Percentiles rank a stretch among this genome's conserved stretches.
These are phyloP conservation scores for Xylariaceae sp. DNA, from an alignment of 2,329 filamentous ascomycete genomes.

Conservation along the genomic window DNA sequence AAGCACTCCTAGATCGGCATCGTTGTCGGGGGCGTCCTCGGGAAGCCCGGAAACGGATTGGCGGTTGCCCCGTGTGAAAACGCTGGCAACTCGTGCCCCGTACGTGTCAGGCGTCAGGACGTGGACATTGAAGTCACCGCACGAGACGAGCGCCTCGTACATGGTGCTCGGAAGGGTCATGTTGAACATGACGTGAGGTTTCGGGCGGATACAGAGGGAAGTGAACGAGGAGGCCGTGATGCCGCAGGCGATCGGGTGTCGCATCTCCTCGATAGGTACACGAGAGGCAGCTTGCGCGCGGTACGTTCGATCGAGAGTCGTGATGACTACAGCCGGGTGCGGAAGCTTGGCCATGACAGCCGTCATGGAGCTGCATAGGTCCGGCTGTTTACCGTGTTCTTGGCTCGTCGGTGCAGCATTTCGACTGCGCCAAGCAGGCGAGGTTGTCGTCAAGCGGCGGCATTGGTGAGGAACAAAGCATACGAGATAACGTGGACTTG, in stretches of 20 bases:
- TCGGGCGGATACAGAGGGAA: constrained; percentile 47
- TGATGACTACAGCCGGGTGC: constrained; percentile 52
- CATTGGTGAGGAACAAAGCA: background rate
- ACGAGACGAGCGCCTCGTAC: constrained; percentile 43
- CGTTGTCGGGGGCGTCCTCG: constrained; percentile 5
- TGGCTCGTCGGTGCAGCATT: background rate
- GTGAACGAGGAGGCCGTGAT: constrained; percentile 59
- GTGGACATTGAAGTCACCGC: constrained; percentile 49
- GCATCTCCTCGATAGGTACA: constrained; percentile 5
- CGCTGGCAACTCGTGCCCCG: constrained; percentile 46
- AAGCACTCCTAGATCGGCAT: constrained; percentile 15
- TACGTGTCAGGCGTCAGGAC: constrained; percentile 42
- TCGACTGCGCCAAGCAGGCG: background rate
- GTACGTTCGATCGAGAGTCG: constrained; percentile 35
- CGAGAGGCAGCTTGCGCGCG: constrained; percentile 16
- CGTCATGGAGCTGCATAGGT: constrained; percentile 42
- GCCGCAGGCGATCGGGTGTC: constrained; percentile 35
- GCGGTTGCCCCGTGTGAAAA: constrained; percentile 46
- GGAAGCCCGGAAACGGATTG: background rate
- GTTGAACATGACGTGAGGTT: constrained; percentile 52
- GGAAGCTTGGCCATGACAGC: constrained; percentile 49
- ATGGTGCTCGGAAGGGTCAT: constrained; percentile 51
- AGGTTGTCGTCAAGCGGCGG: constrained; percentile 11
- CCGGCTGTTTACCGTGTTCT: background rate
- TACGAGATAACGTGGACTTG: constrained; percentile 14